phyloP scores from a whole-genome alignment of 2,329 filamentous ascomycete genomes.

The Claviceps maximensis region DNA sequence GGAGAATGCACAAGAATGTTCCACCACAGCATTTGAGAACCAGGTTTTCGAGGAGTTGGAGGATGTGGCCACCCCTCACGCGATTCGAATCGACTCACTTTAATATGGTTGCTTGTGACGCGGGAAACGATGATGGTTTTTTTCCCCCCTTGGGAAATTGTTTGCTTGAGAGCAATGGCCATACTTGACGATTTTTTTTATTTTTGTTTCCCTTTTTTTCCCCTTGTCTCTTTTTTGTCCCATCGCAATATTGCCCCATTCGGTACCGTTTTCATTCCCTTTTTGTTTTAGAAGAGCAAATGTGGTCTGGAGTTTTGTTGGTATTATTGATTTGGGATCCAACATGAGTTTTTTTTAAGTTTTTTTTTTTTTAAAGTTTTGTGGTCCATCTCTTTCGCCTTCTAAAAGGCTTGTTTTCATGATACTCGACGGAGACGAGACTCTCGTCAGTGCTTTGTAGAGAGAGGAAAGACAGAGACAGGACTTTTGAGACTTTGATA shows the following conservation, averaged over 20 bases:
- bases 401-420: conserved; percentile 12
- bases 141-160: not conserved
- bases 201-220: not conserved
- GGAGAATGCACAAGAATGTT: not conserved
- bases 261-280: conserved; percentile 10
- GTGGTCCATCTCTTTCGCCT: too few species aligned
- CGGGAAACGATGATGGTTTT: not conserved
- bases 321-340: conserved; percentile 4
- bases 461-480: not conserved
- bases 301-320: conserved; percentile 33
- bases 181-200: conserved; percentile 4
- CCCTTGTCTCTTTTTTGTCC: not conserved
- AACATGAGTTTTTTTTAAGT: not conserved
- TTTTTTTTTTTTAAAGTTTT: not conserved
- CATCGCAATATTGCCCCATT: conserved; percentile 10
- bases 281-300: conserved; percentile 23
- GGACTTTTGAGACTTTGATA: not conserved
- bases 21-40: not conserved
- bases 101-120: not conserved
- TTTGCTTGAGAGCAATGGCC: not conserved
- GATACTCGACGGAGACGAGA: not conserved
- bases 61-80: not conserved
- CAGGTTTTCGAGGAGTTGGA: not conserved
- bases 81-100: not conserved
- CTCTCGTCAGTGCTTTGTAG: conserved; percentile 2